Percentiles rank a stretch among this genome's conserved stretches.
These are phyloP conservation scores for Trichocladium antarcticum DNA, from an alignment of 495 filamentous ascomycete species.

Conservation along the genomic window DNA sequence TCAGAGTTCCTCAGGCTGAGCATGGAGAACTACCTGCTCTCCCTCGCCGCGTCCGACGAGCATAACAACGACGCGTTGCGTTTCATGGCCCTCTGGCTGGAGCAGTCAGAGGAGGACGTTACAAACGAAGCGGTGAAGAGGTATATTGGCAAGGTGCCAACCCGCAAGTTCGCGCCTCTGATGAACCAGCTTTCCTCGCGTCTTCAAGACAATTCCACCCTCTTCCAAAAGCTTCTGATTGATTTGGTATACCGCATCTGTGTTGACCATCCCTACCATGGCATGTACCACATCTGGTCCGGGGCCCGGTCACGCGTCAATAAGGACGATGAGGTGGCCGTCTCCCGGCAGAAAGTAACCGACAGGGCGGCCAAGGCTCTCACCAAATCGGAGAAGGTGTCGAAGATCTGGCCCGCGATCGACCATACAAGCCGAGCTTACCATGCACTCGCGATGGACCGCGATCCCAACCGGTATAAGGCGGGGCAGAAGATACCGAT, in stretches of 20 bases:
- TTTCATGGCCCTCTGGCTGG: conserved; percentile 93
- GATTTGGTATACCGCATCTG: conserved; percentile 70
- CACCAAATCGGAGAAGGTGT: conserved; percentile 31
- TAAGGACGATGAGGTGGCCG: conserved; percentile 58
- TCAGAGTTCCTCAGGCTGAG: conserved; percentile 74
- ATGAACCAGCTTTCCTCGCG: conserved; percentile 96
- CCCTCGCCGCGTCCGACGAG: conserved; percentile 68
- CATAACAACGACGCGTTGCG: conserved; percentile 83
- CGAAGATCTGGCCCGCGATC: conserved; percentile 52
- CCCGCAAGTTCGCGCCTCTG: conserved; percentile 78
- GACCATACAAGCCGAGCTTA: conserved; percentile 64
- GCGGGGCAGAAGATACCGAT: conserved; percentile 52
- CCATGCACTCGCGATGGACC: conserved; percentile 58
- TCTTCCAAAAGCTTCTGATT: conserved; percentile 66
- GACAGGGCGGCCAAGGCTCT: conserved; percentile 51
- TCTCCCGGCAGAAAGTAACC: conserved; percentile 62
- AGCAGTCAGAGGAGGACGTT: conserved; percentile 57
- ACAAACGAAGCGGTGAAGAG: conserved; percentile 67
- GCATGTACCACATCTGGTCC: conserved; percentile 90
- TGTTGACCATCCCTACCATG: conserved; percentile 85
- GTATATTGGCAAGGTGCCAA: conserved; percentile 62
- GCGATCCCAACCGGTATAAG: conserved; percentile 47
- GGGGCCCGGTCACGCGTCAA: conserved; percentile 53
- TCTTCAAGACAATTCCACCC: conserved; percentile 52
- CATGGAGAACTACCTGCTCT: conserved; percentile 89